A percentile compares a stretch with the other conserved stretches of the same genome.
These are phyloP conservation scores for Venturia carpophila DNA, from an alignment of 2,329 filamentous ascomycete species.

Conservation along the genomic window DNA sequence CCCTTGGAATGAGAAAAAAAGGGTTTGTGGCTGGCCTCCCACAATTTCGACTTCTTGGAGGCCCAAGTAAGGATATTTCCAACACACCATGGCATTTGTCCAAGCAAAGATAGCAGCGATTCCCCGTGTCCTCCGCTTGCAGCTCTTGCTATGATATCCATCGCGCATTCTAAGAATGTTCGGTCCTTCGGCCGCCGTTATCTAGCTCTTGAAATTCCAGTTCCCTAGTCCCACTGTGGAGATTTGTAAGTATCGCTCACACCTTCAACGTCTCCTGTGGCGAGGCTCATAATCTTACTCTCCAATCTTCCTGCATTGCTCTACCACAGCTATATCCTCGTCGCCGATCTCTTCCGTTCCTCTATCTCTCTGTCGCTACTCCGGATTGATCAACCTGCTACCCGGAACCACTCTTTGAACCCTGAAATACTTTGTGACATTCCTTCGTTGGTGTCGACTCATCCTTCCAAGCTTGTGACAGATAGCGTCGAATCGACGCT, in stretches of 20 bases:
- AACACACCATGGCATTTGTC: background rate
- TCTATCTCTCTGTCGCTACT: background rate
- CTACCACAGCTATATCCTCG: background rate
- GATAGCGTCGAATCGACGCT: background rate
- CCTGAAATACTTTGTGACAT: background rate
- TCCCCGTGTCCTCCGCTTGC: background rate
- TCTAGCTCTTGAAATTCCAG: background rate
- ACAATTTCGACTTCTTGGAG: background rate
- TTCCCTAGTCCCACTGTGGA: background rate
- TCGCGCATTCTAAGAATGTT: background rate
- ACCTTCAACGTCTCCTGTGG: background rate
- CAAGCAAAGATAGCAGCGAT: background rate
- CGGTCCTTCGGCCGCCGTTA: slow-evolving; percentile 5
- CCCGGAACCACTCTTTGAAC: background rate
- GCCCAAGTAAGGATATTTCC: slow-evolving; percentile 3
- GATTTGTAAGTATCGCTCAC: slow-evolving; percentile 7
- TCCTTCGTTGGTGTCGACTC: background rate
- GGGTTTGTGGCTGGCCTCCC: background rate
- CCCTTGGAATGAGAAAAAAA: background rate
- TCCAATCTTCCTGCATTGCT: background rate
- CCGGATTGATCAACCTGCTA: slow-evolving; percentile 2
- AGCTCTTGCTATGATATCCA: background rate
- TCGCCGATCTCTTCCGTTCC: background rate
- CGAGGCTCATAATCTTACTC: background rate
- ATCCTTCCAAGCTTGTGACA: background rate